Percentiles rank a stretch among this genome's conserved stretches.
These are phyloP conservation scores for fission yeast (Schizosaccharomyces pombe) DNA, from an alignment of 805 yeast species.

Conservation along the genomic window DNA sequence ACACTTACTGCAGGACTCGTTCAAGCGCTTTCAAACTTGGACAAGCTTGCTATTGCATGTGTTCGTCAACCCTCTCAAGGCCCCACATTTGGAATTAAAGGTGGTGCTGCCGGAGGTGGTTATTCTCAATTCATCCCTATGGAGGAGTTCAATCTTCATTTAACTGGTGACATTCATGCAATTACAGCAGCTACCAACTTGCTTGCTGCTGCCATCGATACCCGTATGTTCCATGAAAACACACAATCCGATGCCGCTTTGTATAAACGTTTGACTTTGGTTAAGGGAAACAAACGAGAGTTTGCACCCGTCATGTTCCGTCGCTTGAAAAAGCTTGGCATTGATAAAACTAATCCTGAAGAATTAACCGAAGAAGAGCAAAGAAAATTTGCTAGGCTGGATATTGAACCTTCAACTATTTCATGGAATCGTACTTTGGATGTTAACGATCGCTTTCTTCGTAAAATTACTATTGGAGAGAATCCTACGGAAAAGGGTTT, in stretches of 20 bases:
- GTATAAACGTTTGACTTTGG: conserved; percentile 68
- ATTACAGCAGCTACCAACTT: conserved; percentile 81
- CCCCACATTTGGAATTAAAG: conserved; percentile 94
- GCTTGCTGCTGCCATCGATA: conserved; percentile 88
- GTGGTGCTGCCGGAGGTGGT: conserved; percentile 99
- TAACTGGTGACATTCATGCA: conserved; percentile 95
- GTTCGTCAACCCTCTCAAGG: conserved; percentile 98
- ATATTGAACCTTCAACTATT: conserved; percentile 73
- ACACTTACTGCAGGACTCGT: conserved; percentile 91
- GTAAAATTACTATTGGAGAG: conserved; percentile 74
- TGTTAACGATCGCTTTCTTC: conserved; percentile 72
- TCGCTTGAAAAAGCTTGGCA: conserved; percentile 62
- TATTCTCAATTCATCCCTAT: conserved; percentile 93
- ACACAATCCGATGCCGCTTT: conserved; percentile 66
- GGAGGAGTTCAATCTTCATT: conserved; percentile 95
- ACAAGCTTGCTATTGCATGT: conserved; percentile 66
- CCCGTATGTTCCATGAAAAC: conserved; percentile 85
- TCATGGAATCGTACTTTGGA: conserved; percentile 88
- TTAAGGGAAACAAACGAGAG: conserved; percentile 52
- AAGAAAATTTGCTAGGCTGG: conserved; percentile 50
- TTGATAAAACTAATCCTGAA: conserved; percentile 55
- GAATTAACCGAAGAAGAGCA: conserved; percentile 59
- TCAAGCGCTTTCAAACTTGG: conserved; percentile 82
- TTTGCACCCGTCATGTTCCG: conserved; percentile 60
- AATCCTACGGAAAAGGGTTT: conserved; percentile 85